Conservation (phyloP, 2,329 filamentous ascomycete genomes). For the Cladosporium phlei region DNA sequence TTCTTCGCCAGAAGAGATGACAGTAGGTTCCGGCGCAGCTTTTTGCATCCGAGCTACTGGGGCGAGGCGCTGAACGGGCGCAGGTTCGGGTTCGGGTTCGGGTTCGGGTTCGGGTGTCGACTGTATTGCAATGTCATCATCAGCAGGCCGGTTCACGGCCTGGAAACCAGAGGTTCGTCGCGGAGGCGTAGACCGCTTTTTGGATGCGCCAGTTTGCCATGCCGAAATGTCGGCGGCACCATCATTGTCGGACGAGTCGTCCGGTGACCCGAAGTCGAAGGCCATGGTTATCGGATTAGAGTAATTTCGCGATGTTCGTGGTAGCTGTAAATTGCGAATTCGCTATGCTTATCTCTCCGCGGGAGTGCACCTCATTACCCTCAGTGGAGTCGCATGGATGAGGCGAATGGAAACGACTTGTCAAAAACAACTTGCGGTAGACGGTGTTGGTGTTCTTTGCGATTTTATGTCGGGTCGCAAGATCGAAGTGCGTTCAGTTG, state of each 20-base stretch:
- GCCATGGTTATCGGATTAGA: constrained; percentile 18
- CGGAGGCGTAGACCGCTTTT: constrained; percentile 3
- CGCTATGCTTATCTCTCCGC: no score
- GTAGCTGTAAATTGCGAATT: no score
- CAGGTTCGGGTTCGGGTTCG: constrained; percentile 1
- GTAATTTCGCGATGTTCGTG: no score
- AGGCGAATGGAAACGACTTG: no score
- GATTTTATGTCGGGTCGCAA: no score
- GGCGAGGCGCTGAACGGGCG: constrained; percentile 8
- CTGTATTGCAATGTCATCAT: constrained; percentile 3
- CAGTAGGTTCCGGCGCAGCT: constrained; percentile 1
- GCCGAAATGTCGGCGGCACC: constrained; percentile 23
- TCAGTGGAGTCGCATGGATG: no score
- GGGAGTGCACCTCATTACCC: no score
- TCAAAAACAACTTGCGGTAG: no score
- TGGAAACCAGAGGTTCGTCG: constrained; percentile 13
- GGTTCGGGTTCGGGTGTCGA: constrained; percentile 13
- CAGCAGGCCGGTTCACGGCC: constrained; percentile 8
- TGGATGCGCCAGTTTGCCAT: constrained; percentile 23
- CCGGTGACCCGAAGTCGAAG: constrained; percentile 24
- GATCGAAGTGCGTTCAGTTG: no score
- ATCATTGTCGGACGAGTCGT: constrained; percentile 28
- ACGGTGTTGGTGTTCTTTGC: no score
- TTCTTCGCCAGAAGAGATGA: constrained; percentile 12
- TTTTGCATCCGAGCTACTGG: constrained; percentile 24